Percentiles rank a stretch among this genome's conserved stretches.
Evolutionary conservation across 768 basidiomycete genomes (phyloP).

Genomic region (Suillus sp.): DNA sequence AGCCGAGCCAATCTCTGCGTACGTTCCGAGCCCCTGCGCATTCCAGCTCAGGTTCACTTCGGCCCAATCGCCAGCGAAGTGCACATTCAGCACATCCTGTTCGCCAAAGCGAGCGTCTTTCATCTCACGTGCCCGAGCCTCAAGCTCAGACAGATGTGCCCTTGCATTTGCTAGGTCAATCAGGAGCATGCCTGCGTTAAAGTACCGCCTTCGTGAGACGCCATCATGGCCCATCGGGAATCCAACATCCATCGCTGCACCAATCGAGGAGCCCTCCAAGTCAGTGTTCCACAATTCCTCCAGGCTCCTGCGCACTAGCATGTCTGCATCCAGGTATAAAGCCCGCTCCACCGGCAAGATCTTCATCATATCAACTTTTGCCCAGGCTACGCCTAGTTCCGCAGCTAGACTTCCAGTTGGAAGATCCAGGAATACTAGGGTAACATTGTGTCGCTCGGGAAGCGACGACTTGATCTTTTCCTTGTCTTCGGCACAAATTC

Average conservation of each 20-base stretch:
- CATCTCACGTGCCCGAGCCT: constrained; percentile 28
- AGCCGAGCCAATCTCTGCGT: constrained; percentile 37
- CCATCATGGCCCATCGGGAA: constrained; percentile 48
- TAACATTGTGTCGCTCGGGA: constrained; percentile 32
- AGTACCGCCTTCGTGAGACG: constrained; percentile 40
- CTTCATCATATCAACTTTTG: constrained; percentile 50
- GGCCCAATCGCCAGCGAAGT: constrained; percentile 48
- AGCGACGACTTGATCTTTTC: constrained; percentile 34
- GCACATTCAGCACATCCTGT: constrained; percentile 53
- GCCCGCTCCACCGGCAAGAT: constrained; percentile 51
- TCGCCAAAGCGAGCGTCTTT: constrained; percentile 39
- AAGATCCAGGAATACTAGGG: constrained; percentile 45
- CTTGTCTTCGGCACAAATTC: constrained; percentile 40
- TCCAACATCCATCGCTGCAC: constrained; percentile 51
- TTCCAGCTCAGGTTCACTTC: constrained; percentile 50
- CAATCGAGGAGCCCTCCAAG: constrained; percentile 43
- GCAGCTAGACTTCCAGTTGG: constrained; percentile 32
- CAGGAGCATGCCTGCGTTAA: constrained; percentile 59
- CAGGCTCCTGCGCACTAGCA: constrained; percentile 45
- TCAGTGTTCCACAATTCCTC: constrained; percentile 47
- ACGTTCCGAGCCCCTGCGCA: constrained; percentile 59
- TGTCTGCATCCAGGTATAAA: constrained; percentile 57
- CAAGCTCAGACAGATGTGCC: constrained; percentile 27
- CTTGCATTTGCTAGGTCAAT: constrained; percentile 48
- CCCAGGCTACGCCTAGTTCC: constrained; percentile 43